These are phyloP conservation scores for Botrytis tulipae DNA, from an alignment of 2,329 filamentous ascomycete species.

Conservation along the genomic window DNA sequence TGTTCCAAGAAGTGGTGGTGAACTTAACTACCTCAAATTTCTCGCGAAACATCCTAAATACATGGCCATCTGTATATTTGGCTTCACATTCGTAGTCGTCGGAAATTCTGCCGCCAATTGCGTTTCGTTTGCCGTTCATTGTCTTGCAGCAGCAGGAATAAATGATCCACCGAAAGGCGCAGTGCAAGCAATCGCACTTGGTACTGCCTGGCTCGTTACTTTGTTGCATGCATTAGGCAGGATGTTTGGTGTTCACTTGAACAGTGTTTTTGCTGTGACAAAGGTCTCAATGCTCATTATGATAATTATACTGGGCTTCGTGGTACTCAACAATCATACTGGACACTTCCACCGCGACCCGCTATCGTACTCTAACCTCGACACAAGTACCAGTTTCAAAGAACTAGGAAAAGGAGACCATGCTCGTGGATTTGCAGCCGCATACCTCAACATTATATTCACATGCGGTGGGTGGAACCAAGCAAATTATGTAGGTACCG, in stretches of 20 bases:
- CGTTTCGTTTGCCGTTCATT: slow-evolving; percentile 50
- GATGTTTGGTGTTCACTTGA: slow-evolving; percentile 49
- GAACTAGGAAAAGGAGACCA: slow-evolving; percentile 25
- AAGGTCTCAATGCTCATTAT: slow-evolving; percentile 50
- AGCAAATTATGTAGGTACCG: slow-evolving; percentile 42
- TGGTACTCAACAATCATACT: slow-evolving; percentile 20
- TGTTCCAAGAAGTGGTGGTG: slow-evolving; percentile 47
- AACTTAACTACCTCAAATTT: slow-evolving; percentile 44
- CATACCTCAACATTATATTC: slow-evolving; percentile 47
- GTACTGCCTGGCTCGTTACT: slow-evolving; percentile 45
- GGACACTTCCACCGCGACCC: neutral
- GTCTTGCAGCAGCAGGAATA: slow-evolving; percentile 41
- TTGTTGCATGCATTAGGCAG: slow-evolving; percentile 49
- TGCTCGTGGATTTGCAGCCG: slow-evolving; percentile 40
- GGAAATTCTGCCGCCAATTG: slow-evolving; percentile 52
- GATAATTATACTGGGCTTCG: slow-evolving; percentile 43
- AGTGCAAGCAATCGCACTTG: slow-evolving; percentile 50
- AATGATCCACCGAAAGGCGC: slow-evolving; percentile 34
- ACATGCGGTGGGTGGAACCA: slow-evolving; percentile 46
- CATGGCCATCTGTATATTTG: slow-evolving; percentile 43
- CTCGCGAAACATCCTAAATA: neutral
- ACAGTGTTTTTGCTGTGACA: slow-evolving; percentile 49
- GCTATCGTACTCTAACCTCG: slow-evolving; percentile 21
- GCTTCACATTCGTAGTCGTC: slow-evolving; percentile 38
- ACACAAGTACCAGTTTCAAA: slow-evolving; percentile 21